Percentiles rank a stretch among this genome's conserved stretches.
These are phyloP conservation scores for Xylaria sp. DNA, from an alignment of 2,329 filamentous ascomycete species.

Conservation along the genomic window DNA sequence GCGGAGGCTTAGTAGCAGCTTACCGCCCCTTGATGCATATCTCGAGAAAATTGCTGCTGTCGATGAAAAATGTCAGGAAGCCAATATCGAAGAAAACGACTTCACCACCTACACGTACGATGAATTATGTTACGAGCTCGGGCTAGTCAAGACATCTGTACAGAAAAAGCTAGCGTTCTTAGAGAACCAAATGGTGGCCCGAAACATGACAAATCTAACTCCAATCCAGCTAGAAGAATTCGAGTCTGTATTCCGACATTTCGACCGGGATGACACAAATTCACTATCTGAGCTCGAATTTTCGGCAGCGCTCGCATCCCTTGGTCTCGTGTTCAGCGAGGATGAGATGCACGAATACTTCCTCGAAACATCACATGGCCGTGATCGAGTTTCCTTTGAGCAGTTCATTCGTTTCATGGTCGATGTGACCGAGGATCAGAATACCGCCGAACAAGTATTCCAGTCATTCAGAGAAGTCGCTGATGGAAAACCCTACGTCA, in stretches of 20 bases:
- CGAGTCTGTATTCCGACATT: constrained; percentile 97
- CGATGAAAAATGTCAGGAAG: constrained; percentile 90
- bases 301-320: constrained; percentile 91
- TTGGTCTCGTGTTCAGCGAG: constrained; percentile 96
- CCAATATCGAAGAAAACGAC: constrained; percentile 99
- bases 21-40: constrained; percentile 91
- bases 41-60: constrained; percentile 87
- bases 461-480: constrained; percentile 98
- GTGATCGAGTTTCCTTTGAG: constrained; percentile 90
- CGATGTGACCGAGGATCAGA: constrained; percentile 97
- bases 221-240: constrained; percentile 99
- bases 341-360: constrained; percentile 99
- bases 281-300: constrained; percentile 94
- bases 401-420: constrained; percentile 99
- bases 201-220: constrained; percentile 98
- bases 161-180: constrained; percentile 97
- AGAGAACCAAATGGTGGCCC: constrained; percentile 97
- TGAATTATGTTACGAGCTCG: constrained; percentile 92
- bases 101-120: constrained; percentile 99
- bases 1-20: constrained; percentile 82
- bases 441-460: constrained; percentile 97
- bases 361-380: constrained; percentile 82
- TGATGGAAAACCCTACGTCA: constrained; percentile 98
- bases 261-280: constrained; percentile 93
- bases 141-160: constrained; percentile 89